phyloP scores from a whole-genome alignment of 2,329 filamentous ascomycete species.

The Lasiodiplodia sp. region DNA sequence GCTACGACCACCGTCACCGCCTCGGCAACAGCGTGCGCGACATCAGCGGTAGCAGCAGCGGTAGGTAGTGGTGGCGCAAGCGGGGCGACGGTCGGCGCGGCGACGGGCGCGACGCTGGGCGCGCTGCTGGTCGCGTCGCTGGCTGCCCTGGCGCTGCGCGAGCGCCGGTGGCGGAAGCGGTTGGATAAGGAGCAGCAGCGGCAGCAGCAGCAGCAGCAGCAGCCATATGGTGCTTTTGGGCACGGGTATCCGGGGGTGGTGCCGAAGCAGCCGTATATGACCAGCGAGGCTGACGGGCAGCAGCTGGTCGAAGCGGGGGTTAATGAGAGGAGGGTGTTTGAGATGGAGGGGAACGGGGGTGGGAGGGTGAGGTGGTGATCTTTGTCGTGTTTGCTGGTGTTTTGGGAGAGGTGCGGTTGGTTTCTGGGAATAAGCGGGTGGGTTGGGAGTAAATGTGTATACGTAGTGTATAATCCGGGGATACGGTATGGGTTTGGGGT shows the following conservation, averaged over 20 bases:
- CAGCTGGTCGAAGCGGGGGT: not conserved
- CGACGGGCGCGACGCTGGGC: not conserved
- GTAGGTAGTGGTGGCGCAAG: not conserved
- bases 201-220: not conserved
- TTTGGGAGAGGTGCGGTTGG: too few relatives aligned
- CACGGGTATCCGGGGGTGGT: not conserved
- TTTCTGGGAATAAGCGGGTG: too few relatives aligned
- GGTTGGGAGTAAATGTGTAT: too few relatives aligned
- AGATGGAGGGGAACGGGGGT: too few relatives aligned
- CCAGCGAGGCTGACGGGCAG: not conserved
- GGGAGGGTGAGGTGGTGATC: too few relatives aligned
- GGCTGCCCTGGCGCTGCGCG: not conserved
- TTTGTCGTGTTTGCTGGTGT: too few relatives aligned
- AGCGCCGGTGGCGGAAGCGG: not conserved
- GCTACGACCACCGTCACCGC: not conserved
- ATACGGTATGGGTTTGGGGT: too few relatives aligned
- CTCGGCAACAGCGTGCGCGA: not conserved
- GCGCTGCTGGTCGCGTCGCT: not conserved
- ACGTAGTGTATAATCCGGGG: too few relatives aligned
- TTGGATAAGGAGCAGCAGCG: not conserved
- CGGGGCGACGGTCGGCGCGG: constrained; percentile 1
- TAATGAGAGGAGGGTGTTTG: not conserved
- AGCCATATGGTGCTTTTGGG: not conserved
- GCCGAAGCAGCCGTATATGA: not conserved
- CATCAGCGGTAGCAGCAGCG: not conserved